phyloP scores from a whole-genome alignment of 192 early-diverging fungal genomes.

The Tieghemiomyces parasiticus region DNA sequence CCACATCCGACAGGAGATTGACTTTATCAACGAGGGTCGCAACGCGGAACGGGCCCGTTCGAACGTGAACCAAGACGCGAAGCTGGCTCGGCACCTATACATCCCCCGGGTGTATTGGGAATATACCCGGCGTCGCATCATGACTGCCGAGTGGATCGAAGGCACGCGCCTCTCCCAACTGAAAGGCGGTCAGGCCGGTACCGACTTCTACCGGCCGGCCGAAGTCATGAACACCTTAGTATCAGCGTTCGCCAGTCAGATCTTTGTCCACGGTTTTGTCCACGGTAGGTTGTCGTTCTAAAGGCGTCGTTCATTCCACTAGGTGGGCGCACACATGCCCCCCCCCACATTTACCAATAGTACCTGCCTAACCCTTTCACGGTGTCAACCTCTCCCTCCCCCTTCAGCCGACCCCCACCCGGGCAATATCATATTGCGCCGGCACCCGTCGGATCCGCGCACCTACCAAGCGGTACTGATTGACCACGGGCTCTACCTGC shows the following conservation, averaged over 20 bases:
- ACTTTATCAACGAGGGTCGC: conserved; percentile 75
- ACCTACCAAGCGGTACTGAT: conserved; percentile 60
- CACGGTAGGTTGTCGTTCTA: conserved; percentile 34
- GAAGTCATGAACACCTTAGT: conserved; percentile 59
- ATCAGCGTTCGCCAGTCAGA: conserved; percentile 71
- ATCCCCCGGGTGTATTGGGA: conserved; percentile 67
- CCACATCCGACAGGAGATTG: conserved; percentile 67
- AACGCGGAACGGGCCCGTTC: conserved; percentile 50
- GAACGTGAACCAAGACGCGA: conserved; percentile 31
- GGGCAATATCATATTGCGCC: conserved; percentile 66
- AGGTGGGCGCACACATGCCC: too few species aligned
- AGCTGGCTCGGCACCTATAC: conserved; percentile 38
- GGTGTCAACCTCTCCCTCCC: not conserved
- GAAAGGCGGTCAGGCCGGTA: conserved; percentile 20
- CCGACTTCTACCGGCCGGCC: conserved; percentile 16
- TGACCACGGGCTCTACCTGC: conserved; percentile 87
- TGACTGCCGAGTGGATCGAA: conserved; percentile 85
- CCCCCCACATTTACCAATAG: too few species aligned
- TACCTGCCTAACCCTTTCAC: too few species aligned
- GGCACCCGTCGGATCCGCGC: conserved; percentile 33
- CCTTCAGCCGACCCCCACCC: conserved; percentile 57
- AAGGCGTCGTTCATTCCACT: too few species aligned
- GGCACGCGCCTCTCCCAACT: conserved; percentile 55
- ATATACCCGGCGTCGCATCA: conserved; percentile 44
- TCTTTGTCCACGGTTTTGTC: conserved; percentile 73